Conservation (phyloP, 371 early-diverging fungal genomes). For the Conidiobolus incongruus region DNA sequence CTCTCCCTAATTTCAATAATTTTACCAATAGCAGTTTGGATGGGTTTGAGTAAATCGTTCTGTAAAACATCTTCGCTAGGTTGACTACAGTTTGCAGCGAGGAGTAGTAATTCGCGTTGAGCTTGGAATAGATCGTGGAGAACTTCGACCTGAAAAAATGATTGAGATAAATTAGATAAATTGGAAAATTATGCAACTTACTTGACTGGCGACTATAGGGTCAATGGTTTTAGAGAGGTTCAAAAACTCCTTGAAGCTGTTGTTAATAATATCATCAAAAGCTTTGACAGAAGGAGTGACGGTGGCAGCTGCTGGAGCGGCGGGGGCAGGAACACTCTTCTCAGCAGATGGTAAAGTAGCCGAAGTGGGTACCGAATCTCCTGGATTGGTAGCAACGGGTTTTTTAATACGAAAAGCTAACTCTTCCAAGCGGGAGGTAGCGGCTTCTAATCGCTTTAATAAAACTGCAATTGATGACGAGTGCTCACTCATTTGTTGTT, state of each 20-base stretch:
- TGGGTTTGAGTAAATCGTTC: constrained; percentile 37
- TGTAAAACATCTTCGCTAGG: constrained; percentile 34
- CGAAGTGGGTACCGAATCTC: constrained; percentile 9
- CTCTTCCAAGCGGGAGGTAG: constrained; percentile 63
- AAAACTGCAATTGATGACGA: constrained; percentile 26
- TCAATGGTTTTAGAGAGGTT: constrained; percentile 32
- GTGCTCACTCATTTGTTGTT: constrained; percentile 3
- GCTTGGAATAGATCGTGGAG: constrained; percentile 33
- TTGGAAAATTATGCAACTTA: constrained; percentile 5
- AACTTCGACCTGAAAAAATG: constrained; percentile 12
- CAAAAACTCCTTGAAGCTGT: constrained; percentile 23
- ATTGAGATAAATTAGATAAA: background rate
- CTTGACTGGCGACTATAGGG: constrained; percentile 53
- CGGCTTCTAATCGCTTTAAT: constrained; percentile 64
- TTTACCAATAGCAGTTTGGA: constrained; percentile 36
- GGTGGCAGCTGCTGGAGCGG: constrained; percentile 5
- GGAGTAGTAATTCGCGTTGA: constrained; percentile 44
- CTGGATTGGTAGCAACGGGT: constrained; percentile 17
- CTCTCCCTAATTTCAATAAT: constrained; percentile 44
- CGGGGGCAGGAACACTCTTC: constrained; percentile 9
- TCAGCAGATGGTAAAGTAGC: too few species aligned
- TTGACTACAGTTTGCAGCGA: constrained; percentile 52
- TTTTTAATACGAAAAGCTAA: constrained; percentile 33
- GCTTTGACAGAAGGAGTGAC: constrained; percentile 26
- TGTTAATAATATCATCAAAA: constrained; percentile 39